Evolutionary conservation across 768 basidiomycete genomes (phyloP).

Genomic region (Hygrophorus russula): DNA sequence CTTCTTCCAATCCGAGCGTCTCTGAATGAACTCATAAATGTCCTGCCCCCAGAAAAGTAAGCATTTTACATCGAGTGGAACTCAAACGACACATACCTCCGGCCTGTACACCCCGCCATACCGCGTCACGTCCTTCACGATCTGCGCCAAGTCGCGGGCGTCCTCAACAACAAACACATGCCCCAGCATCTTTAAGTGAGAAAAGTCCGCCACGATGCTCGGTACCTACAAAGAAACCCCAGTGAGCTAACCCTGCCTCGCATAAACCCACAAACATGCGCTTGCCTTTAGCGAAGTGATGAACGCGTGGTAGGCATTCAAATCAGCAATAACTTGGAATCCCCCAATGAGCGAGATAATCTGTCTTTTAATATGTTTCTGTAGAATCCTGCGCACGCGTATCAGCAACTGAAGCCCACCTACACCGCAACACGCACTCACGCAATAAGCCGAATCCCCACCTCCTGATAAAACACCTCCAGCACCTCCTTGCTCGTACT

Average conservation of each 20-base stretch:
- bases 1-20: slow-evolving; percentile 96
- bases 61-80: not conserved
- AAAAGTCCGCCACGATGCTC: slow-evolving; percentile 79
- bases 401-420: not conserved
- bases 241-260: too few relatives aligned
- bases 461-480: slow-evolving; percentile 97
- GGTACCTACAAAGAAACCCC: slow-evolving; percentile 36
- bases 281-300: slow-evolving; percentile 73
- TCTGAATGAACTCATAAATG: slow-evolving; percentile 91
- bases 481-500: slow-evolving; percentile 94
- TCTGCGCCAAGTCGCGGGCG: slow-evolving; percentile 92
- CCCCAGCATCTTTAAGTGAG: slow-evolving; percentile 93
- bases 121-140: slow-evolving; percentile 88
- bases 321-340: slow-evolving; percentile 91
- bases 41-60: slow-evolving; percentile 33
- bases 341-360: slow-evolving; percentile 93
- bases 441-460: slow-evolving; percentile 83
- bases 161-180: slow-evolving; percentile 94
- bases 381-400: slow-evolving; percentile 58
- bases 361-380: slow-evolving; percentile 94
- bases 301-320: slow-evolving; percentile 90
- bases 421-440: slow-evolving; percentile 24
- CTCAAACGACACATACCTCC: slow-evolving; percentile 44
- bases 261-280: not conserved
- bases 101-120: slow-evolving; percentile 94